phyloP scores from a whole-genome alignment of 1,139 yeast genomes.

The Debaryomyces psychrophilus region DNA sequence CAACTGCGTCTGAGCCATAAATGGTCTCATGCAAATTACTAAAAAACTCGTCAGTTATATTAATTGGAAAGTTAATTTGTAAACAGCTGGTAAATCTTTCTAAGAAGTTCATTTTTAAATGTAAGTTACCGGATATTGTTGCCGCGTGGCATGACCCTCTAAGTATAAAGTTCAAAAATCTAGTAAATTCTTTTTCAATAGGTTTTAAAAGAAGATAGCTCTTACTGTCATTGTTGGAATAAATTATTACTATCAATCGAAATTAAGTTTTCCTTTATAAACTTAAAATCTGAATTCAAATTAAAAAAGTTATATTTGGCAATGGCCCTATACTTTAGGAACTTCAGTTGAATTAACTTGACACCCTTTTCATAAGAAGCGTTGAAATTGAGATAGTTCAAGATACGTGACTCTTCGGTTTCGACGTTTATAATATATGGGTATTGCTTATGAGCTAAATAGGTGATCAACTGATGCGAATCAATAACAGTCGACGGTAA shows the following conservation, averaged over 20 bases:
- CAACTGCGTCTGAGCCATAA: constrained; percentile 18
- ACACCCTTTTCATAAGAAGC: constrained; percentile 15
- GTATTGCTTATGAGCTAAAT: constrained; percentile 10
- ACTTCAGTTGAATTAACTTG: constrained; percentile 12
- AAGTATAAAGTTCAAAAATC: constrained; percentile 16
- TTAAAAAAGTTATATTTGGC: constrained; percentile 19
- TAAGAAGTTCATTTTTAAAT: constrained; percentile 6
- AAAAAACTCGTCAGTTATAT: background rate
- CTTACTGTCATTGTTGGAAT: background rate
- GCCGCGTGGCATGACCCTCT: constrained; percentile 13
- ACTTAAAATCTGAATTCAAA: constrained; percentile 13
- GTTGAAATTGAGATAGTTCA: constrained; percentile 11
- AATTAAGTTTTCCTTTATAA: constrained; percentile 10
- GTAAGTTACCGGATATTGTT: constrained; percentile 11
- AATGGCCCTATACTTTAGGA: constrained; percentile 12
- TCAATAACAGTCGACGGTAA: constrained; percentile 19
- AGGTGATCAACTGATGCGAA: constrained; percentile 12
- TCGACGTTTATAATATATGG: constrained; percentile 18
- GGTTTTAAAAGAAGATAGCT: constrained; percentile 15
- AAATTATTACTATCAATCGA: constrained; percentile 11
- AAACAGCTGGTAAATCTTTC: constrained; percentile 14
- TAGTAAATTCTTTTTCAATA: constrained; percentile 15
- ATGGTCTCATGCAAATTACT: constrained; percentile 7
- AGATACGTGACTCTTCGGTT: constrained; percentile 15
- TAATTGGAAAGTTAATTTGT: constrained; percentile 14